Evolutionary conservation across 2,329 filamentous ascomycete genomes (phyloP).

Genomic region (Aphanocladium album): DNA sequence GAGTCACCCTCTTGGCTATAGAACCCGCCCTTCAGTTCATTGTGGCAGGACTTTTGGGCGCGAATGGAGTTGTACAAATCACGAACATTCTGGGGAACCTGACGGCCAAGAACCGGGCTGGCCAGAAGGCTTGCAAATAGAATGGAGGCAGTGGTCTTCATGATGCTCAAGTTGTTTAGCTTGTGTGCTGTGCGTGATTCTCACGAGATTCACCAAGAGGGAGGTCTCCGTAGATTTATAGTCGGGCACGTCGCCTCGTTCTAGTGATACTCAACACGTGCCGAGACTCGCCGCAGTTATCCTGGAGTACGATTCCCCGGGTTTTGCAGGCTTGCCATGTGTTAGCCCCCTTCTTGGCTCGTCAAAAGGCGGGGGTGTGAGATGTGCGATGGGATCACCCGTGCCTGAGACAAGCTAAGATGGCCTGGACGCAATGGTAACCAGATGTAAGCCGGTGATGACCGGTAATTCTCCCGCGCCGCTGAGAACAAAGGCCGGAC

Average conservation of each 20-base stretch:
- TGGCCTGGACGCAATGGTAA: not conserved
- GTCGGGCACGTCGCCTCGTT: not conserved
- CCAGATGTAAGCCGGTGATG: not conserved
- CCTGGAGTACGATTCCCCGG: not conserved
- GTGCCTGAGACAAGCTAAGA: not conserved
- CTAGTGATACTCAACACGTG: not conserved
- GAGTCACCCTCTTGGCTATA: slow-evolving; percentile 25
- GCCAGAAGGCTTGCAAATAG: not conserved
- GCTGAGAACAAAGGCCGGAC: not conserved
- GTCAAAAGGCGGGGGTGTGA: not conserved
- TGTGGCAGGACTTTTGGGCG: slow-evolving; percentile 24
- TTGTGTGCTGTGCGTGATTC: not conserved
- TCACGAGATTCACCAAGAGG: not conserved
- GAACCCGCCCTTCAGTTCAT: slow-evolving; percentile 27
- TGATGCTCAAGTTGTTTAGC: not conserved
- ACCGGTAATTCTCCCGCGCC: not conserved
- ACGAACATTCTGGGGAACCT: slow-evolving; percentile 23
- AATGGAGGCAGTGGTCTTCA: not conserved
- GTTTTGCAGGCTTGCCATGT: not conserved
- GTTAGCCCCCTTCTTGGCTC: not conserved
- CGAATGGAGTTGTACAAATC: slow-evolving; percentile 28
- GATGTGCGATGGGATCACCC: not conserved
- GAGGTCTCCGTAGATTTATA: not conserved
- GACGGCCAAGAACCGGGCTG: slow-evolving; percentile 12
- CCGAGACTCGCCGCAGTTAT: not conserved